Base-by-base conservation (phyloP, 1,284 basidiomycete genomes). In the Malassezia slooffiae region DNA sequence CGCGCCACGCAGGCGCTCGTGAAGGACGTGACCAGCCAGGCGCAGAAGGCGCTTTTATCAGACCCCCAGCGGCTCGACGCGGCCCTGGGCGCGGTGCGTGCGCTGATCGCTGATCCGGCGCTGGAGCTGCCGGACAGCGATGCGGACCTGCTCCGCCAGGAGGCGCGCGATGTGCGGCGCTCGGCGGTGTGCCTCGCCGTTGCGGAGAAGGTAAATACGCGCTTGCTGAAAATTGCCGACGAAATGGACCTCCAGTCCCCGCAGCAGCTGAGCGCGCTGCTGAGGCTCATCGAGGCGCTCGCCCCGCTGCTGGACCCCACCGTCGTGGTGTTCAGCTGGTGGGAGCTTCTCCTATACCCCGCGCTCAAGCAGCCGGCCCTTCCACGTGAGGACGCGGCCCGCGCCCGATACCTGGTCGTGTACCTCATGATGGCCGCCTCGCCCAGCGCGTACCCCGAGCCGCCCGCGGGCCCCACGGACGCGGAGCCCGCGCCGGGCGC, bases 271-370 rank as follows among this genome's bases (percentile, higher is more conserved):
- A 16, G 33, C 9, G 10, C 19, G 15, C 15, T 39, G 38, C 38
- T 41, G 23, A 23, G 10, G 6, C 41, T 56, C 34, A 49, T 68
- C 30, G 50, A 51, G 20, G 43, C 43, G 5, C 32, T 59, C n/a
- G 50, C 45, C 19, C 44, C 54, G 8, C 32, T 67, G 12, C 37
- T 67, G 11, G 54, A 51, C 11, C 38, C 58, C 12, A 29, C 29
- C 4, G 34, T 31, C 23, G 54, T 67, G 22, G 51, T 62, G 2
- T 43, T 54, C 41, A 50, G 60, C 33, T 69, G 66, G 66, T 66
- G 60, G 57, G 62, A 63, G 24, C 50, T 56, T 21, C 43, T 64
- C 9, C 41, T 69, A 9, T 48, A 55, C 9, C 66, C 64, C 19
- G 35, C 63, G 10, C 53, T 69, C 31, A 54, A 61, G 34, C 52